Conservation (phyloP, 2,329 filamentous ascomycete genomes). For the Exophiala spinifera region DNA sequence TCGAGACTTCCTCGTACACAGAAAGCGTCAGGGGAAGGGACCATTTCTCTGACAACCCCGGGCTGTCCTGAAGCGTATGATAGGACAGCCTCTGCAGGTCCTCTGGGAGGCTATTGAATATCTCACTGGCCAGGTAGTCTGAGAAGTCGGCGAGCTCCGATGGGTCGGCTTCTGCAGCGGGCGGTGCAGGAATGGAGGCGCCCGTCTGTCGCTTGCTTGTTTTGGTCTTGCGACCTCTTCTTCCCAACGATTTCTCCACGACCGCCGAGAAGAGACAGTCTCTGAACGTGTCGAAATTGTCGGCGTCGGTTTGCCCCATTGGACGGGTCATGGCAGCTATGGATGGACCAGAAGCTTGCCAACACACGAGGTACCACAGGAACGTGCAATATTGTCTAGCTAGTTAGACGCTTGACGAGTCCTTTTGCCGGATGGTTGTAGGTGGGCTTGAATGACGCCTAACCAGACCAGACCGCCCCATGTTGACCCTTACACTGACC, state of each 20-base stretch:
- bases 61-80: slow-evolving; percentile 50
- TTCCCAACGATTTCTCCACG: slow-evolving; percentile 56
- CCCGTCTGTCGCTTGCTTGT: slow-evolving; percentile 30
- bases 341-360: neutral
- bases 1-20: slow-evolving; percentile 52
- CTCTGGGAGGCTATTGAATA: slow-evolving; percentile 63
- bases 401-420: too few relatives aligned
- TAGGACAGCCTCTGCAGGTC: slow-evolving; percentile 63
- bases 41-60: slow-evolving; percentile 55
- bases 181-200: slow-evolving; percentile 9
- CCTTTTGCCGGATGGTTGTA: too few relatives aligned
- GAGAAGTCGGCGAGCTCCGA: slow-evolving; percentile 77
- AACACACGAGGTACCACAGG: neutral
- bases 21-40: slow-evolving; percentile 53
- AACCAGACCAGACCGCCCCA: too few relatives aligned
- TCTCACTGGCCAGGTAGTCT: slow-evolving; percentile 70
- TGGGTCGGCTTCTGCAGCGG: slow-evolving; percentile 42
- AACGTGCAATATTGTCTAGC: too few relatives aligned
- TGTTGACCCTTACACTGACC: too few relatives aligned
- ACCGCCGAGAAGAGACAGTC: slow-evolving; percentile 71
- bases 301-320: slow-evolving; percentile 36
- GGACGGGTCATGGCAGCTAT: neutral
- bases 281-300: slow-evolving; percentile 67
- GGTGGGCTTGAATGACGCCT: too few relatives aligned
- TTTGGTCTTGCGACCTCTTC: slow-evolving; percentile 9